Evolutionary conservation across 805 yeast genomes (phyloP).

Genomic region (Kazachstania viticola): DNA sequence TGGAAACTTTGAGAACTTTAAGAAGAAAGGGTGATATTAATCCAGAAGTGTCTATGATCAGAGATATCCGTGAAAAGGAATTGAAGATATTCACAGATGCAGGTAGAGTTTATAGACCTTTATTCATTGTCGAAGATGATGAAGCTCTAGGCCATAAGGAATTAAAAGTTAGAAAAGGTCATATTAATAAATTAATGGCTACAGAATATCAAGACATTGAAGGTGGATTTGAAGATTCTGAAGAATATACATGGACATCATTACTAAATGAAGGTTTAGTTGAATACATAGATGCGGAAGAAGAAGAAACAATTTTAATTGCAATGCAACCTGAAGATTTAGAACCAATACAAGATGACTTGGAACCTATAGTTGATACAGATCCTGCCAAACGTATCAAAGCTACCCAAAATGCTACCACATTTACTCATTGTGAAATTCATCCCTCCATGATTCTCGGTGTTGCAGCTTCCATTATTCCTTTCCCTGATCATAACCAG

Average conservation of each 20-base stretch:
- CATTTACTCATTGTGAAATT: slow-evolving; percentile 97
- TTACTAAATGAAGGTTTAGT: slow-evolving; percentile 77
- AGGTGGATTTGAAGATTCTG: slow-evolving; percentile 39
- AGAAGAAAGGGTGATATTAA: slow-evolving; percentile 93
- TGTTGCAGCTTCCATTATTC: slow-evolving; percentile 96
- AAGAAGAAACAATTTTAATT: slow-evolving; percentile 95
- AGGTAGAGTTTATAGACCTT: slow-evolving; percentile 94
- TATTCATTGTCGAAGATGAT: slow-evolving; percentile 86
- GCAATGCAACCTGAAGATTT: slow-evolving; percentile 98
- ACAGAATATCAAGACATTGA: slow-evolving; percentile 47
- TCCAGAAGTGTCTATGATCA: slow-evolving; percentile 90
- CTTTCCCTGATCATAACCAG: slow-evolving; percentile 99
- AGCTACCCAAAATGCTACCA: slow-evolving; percentile 55
- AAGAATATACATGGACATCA: slow-evolving; percentile 74
- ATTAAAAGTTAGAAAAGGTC: slow-evolving; percentile 73
- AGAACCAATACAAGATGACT: slow-evolving; percentile 47
- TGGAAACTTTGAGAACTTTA: slow-evolving; percentile 79
- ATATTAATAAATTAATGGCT: slow-evolving; percentile 58
- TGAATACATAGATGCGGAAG: slow-evolving; percentile 97
- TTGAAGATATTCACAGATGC: slow-evolving; percentile 96
- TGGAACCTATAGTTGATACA: slow-evolving; percentile 30
- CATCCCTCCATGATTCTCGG: slow-evolving; percentile 98
- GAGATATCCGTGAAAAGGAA: slow-evolving; percentile 95
- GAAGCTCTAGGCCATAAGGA: slow-evolving; percentile 53
- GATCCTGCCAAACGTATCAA: slow-evolving; percentile 72